Evolutionary conservation across 1,284 basidiomycete species (phyloP).

Genomic region (Vanrija sp.): DNA sequence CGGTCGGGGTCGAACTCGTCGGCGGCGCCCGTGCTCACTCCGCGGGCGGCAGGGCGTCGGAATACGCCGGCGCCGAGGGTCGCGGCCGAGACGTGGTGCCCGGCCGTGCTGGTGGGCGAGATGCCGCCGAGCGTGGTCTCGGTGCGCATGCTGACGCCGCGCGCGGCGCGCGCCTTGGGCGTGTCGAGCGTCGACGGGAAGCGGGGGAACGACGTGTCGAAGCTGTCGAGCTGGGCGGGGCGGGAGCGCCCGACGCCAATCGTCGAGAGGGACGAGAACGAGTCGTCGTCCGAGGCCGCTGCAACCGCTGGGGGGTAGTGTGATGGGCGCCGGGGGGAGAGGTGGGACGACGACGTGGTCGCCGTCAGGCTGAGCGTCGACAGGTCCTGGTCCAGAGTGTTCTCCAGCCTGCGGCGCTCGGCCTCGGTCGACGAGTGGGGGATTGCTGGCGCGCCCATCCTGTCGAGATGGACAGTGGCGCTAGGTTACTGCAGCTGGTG

Average conservation of each 20-base stretch:
- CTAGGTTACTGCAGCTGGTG: background rate
- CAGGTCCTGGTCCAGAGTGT: constrained; percentile 44
- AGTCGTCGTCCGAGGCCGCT: background rate
- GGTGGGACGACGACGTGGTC: constrained; percentile 17
- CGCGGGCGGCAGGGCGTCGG: constrained; percentile 21
- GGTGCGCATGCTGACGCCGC: background rate
- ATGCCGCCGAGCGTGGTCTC: constrained; percentile 20
- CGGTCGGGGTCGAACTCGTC: constrained; percentile 84
- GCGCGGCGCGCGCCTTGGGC: background rate
- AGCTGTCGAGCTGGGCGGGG: constrained; percentile 1
- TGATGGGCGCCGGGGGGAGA: background rate
- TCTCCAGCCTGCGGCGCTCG: constrained; percentile 43
- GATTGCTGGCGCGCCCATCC: constrained; percentile 38
- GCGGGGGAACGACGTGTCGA: constrained; percentile 1
- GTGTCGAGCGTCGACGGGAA: constrained; percentile 9
- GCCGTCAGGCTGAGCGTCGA: constrained; percentile 25
- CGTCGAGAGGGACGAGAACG: constrained; percentile 19
- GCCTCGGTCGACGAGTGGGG: constrained; percentile 38
- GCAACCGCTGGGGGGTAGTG: no score
- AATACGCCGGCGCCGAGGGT: constrained; percentile 79
- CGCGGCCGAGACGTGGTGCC: constrained; percentile 78
- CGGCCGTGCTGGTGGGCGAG: constrained; percentile 66
- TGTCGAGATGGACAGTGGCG: background rate
- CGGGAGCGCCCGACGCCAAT: constrained; percentile 21
- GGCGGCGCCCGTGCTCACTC: constrained; percentile 53